Evolutionary conservation across 257 asterid genomes (phyloP).

Genomic region (Solanum gandarillasii): DNA sequence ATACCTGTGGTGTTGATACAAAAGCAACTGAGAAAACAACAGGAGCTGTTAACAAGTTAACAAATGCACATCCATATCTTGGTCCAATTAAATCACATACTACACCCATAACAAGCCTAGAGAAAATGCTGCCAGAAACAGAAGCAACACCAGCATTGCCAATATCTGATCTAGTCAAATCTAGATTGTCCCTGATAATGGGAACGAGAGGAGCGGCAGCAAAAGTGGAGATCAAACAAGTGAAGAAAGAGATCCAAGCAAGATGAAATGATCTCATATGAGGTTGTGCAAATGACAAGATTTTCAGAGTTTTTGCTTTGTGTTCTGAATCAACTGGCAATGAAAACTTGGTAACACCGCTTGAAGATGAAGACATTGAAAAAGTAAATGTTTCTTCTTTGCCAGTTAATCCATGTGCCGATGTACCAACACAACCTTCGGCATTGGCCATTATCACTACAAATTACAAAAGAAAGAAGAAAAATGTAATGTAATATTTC

Average conservation of each 20-base stretch:
- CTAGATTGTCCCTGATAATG: not conserved
- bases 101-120: not conserved
- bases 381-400: not conserved
- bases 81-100: slow-evolving; percentile 2
- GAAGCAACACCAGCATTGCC: slow-evolving; percentile 7
- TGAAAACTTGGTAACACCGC: not conserved
- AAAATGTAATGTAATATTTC: not conserved
- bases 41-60: not conserved
- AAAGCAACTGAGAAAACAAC: slow-evolving; percentile 1
- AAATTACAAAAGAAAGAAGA: not conserved
- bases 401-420: not conserved
- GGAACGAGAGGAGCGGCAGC: slow-evolving; percentile 4
- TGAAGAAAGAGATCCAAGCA: slow-evolving; percentile 1
- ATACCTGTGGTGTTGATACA: slow-evolving; percentile 1
- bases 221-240: slow-evolving; percentile 1
- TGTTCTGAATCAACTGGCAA: slow-evolving; percentile 8
- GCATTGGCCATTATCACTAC: not conserved
- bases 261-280: slow-evolving; percentile 10
- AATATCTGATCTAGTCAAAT: slow-evolving; percentile 1
- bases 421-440: not conserved
- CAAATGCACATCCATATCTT: slow-evolving; percentile 1
- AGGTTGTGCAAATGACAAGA: slow-evolving; percentile 3
- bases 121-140: slow-evolving; percentile 7
- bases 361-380: not conserved
- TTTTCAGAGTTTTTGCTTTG: not conserved